Base-by-base conservation (phyloP, 148 eudicot species). In the Dysphania ambrosioides region DNA sequence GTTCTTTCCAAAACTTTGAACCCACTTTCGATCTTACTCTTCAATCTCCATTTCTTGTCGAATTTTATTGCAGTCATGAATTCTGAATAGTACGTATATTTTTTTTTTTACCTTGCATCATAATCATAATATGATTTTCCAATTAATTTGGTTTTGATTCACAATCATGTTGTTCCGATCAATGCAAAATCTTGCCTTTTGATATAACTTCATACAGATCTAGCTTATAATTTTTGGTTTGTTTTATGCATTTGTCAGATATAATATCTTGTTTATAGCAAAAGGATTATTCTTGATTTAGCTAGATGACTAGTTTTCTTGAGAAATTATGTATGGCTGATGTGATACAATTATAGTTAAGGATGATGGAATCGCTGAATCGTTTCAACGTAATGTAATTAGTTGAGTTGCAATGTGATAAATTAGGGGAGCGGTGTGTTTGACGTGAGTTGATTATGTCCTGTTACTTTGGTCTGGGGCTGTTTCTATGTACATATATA, bases 11-110 rank as follows among this genome's bases (percentile, higher is more conserved):
- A 11, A 67, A 67, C n/a, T 26, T 67, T 40, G 32, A 67, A 67
- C 71, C 71, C 71, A 67, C 71, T 41, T 67, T 40, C 55, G 16
- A 24, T 66, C 19, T 7, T 35, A 19, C 30, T 40, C 51, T 7
- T 66, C 12, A 11, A 8, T 67, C 34, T 67, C 53, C 34, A 9
- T 2, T 23, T 23, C 15, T 24, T 3, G 23, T 56, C 4, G 19
- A 8, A 1, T 32, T 4, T 7, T 70, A 65, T 65, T 11, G 70
- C 82, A 77, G 73, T 69, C 76, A 80, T 80, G 83, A 80, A 80
- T 80, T 76, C 83, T 15, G 83, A 80, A 40, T 80, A 80, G 83
- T 80, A 72, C 13, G 83, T 67, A 8, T 38, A 3, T 9, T 47
- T 27, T 8, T 5, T 27, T 2, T 36, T 40, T 26, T 24, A 16